phyloP scores from a whole-genome alignment of 176 grass and related monocot genomes.

The Oryza australiensis region DNA sequence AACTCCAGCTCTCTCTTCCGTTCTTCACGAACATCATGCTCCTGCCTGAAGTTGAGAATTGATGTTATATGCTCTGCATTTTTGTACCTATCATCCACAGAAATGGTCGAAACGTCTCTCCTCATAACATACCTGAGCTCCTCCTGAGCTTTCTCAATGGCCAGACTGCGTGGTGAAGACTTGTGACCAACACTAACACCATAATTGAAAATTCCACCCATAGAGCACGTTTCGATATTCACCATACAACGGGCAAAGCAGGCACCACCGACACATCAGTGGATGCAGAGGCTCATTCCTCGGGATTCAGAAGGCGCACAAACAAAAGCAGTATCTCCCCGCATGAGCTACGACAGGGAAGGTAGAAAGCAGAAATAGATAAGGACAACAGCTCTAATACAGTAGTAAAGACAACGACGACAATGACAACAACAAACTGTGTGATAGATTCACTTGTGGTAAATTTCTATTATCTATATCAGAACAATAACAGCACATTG shows the following conservation, averaged over 20 bases:
- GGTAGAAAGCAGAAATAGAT: neutral
- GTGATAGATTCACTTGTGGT: neutral
- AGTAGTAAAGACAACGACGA: neutral
- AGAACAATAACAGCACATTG: neutral
- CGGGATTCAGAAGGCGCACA: neutral
- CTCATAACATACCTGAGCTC: constrained; percentile 62
- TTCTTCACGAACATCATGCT: constrained; percentile 78
- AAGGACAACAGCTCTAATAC: neutral
- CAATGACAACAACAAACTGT: neutral
- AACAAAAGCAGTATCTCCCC: neutral
- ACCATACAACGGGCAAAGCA: constrained; percentile 36
- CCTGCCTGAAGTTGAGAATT: constrained; percentile 57
- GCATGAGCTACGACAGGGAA: neutral
- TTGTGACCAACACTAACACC: constrained; percentile 57
- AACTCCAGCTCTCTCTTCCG: constrained; percentile 79
- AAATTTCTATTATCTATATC: neutral
- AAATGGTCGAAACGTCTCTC: neutral
- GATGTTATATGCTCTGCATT: neutral
- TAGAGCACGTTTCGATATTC: constrained; percentile 55
- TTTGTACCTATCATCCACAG: neutral
- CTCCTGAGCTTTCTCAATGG: constrained; percentile 88
- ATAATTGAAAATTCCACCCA: constrained; percentile 76
- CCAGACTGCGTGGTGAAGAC: constrained; percentile 60
- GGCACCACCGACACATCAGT: constrained; percentile 26
- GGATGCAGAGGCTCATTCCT: neutral